Base-by-base conservation (phyloP, 2,329 filamentous ascomycete genomes). In the Zymoseptoria passerinii region DNA sequence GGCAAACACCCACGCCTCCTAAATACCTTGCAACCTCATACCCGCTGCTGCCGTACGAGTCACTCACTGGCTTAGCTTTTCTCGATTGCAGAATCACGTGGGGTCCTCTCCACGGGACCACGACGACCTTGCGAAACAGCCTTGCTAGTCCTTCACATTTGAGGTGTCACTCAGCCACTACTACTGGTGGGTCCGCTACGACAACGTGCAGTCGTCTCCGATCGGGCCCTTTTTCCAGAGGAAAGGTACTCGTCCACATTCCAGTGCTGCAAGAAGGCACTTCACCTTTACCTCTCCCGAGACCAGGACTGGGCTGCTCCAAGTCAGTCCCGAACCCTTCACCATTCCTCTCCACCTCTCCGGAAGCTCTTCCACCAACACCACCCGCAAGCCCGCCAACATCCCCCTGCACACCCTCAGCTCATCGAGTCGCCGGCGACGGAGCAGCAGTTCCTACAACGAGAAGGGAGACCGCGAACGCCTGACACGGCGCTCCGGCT, bases 361-460 rank as follows among this genome's bases (percentile, higher is more conserved):
- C 57, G 49, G 29, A 59, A 48, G 53, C 56, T 81, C 85, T 66
- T 61, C 57, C 72, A 78, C 82, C 35, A 81, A 76, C 66, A 80
- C 80, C 66, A 74, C 76, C 69, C 81, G 81, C 75, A 85, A 86
- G 78, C 85, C 89, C 74, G 89, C 89, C 77, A 90, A 89, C 77
- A 96, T 96, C 74, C 92, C 92, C 70, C 83, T 96, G 71, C 88
- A 89, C 75, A 87, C 86, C 69, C 80, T 96, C 64, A 75, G 77
- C 54, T 74, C 69, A 73, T 80, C 75, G 60, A 59, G 59, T 29
- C 67, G 65, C 61, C 68, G 74, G 66, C 75, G 76, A 68, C 71
- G 67, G 71, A 73, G 63, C 65, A 69, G 64, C 68, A 70, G 60
- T 58, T 77, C 72, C 66, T 73, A 63, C 57, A 76, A 77, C 76